Evolutionary conservation across 768 basidiomycete genomes (phyloP).

Genomic region (Xerocomus spinulosus): DNA sequence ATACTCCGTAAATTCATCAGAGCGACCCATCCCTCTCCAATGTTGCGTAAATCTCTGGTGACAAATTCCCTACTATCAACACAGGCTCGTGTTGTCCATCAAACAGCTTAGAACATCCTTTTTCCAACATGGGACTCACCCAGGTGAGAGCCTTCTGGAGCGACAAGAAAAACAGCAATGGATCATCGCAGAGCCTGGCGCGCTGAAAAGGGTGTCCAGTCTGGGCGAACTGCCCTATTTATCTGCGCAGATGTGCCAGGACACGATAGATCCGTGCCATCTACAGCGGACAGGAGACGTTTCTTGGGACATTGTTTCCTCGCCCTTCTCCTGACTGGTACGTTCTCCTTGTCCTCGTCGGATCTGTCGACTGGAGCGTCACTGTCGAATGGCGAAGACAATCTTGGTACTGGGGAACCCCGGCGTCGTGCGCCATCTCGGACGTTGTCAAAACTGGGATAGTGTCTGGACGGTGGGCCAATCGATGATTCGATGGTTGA

Average conservation of each 20-base stretch:
- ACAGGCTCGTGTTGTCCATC: not conserved
- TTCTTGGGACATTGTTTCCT: conserved; percentile 36
- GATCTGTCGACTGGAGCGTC: conserved; percentile 10
- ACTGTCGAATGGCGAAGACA: conserved; percentile 1
- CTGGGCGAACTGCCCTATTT: conserved; percentile 6
- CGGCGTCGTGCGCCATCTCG: conserved; percentile 36
- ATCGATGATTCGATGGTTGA: conserved; percentile 37
- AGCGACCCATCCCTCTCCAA: conserved; percentile 2
- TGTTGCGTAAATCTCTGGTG: not conserved
- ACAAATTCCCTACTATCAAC: not conserved
- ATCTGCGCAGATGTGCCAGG: conserved; percentile 2
- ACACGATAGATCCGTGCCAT: conserved; percentile 3
- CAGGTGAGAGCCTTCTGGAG: not conserved
- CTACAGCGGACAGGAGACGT: conserved; percentile 7
- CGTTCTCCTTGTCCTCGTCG: conserved; percentile 57
- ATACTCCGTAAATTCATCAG: conserved; percentile 17
- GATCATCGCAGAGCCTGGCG: conserved; percentile 19
- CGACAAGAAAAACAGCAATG: not conserved
- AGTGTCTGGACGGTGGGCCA: conserved; percentile 56
- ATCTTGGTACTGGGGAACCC: conserved; percentile 1
- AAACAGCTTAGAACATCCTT: not conserved
- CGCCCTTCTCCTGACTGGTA: conserved; percentile 43
- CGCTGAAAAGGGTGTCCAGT: conserved; percentile 14
- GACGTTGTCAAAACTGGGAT: conserved; percentile 61
- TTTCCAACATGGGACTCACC: not conserved